These are phyloP conservation scores for Casuarina equisetifolia DNA, from an alignment of 306 rosid species.

Conservation along the genomic window DNA sequence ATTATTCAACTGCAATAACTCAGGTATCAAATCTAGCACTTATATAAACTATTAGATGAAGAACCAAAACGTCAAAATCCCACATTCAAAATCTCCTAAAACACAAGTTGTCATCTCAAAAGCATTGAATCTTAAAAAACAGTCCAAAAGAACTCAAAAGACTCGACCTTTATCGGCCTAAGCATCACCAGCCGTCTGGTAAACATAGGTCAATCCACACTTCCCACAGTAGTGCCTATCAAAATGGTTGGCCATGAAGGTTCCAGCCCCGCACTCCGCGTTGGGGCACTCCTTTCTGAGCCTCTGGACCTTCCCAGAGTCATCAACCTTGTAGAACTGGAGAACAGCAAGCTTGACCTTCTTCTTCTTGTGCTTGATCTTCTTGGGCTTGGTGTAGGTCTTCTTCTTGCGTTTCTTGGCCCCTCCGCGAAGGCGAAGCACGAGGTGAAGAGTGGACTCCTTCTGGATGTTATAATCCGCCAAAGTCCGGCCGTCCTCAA, in stretches of 20 bases:
- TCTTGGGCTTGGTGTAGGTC: conserved; percentile 45
- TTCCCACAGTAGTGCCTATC: conserved; percentile 41
- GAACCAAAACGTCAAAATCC: neutral
- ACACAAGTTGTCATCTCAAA: neutral
- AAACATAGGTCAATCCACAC: conserved; percentile 41
- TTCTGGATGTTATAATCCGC: conserved; percentile 40
- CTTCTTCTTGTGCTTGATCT: conserved; percentile 44
- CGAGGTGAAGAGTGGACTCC: conserved; percentile 39
- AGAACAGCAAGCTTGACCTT: conserved; percentile 44
- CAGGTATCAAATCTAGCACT: neutral
- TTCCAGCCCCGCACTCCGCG: conserved; percentile 36
- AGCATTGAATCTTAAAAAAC: neutral
- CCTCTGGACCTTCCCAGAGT: conserved; percentile 37
- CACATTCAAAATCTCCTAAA: neutral
- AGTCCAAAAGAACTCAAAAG: neutral
- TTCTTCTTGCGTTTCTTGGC: conserved; percentile 44
- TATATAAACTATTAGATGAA: neutral
- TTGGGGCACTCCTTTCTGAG: conserved; percentile 34
- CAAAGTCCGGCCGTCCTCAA: conserved; percentile 36
- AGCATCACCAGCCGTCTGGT: conserved; percentile 35
- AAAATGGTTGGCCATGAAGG: conserved; percentile 44
- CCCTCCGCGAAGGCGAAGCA: conserved; percentile 31
- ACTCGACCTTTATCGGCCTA: neutral
- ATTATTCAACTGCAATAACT: neutral
- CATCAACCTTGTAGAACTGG: conserved; percentile 36